Conservation (phyloP, 306 rosid species). For the Castanea crenata region DNA sequence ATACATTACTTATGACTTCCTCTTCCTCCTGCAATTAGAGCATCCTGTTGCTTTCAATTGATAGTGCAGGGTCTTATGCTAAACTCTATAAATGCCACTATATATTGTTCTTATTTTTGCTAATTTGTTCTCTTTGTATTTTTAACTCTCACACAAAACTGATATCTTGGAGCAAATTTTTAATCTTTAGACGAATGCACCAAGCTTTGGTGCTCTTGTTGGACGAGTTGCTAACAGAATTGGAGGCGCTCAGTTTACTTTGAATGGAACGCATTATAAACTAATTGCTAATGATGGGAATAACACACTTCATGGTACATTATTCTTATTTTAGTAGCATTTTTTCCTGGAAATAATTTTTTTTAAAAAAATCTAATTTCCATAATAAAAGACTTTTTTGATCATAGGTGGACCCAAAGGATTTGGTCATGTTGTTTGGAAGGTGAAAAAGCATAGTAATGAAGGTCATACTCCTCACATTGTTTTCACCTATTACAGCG, state of each 20-base stretch:
- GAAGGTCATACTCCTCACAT: constrained; percentile 52
- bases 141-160: neutral
- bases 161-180: neutral
- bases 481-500: constrained; percentile 63
- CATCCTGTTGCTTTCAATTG: neutral
- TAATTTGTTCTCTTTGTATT: neutral
- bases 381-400: neutral
- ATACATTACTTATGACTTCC: neutral
- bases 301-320: constrained; percentile 74
- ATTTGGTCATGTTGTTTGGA: constrained; percentile 80
- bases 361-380: neutral
- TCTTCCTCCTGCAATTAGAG: neutral
- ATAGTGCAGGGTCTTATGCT: neutral
- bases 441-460: constrained; percentile 44
- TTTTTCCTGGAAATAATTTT: neutral
- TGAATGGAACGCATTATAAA: constrained; percentile 61
- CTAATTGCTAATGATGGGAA: constrained; percentile 70
- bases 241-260: constrained; percentile 72
- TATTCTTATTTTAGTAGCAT: neutral
- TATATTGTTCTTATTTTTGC: neutral
- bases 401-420: constrained; percentile 72
- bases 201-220: constrained; percentile 67
- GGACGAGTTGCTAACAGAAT: constrained; percentile 90
- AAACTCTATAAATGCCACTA: neutral
- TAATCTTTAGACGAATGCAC: constrained; percentile 55